Evolutionary conservation across 1,284 basidiomycete genomes (phyloP), one percentile per base, ranked within the genome.

Genomic region (Naganishia sp.): DNA sequence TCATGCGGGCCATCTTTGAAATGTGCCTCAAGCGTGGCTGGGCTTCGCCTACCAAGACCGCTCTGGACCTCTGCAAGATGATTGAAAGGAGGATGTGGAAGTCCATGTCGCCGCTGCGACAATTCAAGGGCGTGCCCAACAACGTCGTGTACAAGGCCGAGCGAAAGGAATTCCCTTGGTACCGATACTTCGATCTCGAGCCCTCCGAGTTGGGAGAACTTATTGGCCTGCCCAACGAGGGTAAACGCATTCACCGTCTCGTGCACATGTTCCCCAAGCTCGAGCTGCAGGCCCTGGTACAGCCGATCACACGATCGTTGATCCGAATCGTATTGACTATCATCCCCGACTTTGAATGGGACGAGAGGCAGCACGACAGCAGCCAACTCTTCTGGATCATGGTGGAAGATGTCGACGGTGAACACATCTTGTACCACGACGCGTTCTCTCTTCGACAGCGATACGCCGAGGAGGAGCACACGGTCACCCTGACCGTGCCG

Each of bases 11-110:
- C 16, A 90, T 99, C 77, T 99, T 96, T 72, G 95, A 99, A 81
- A 99, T 99, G 64, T 99, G 95, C 77, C 82, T 98, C 69, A 97
- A 96, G 82, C 88, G 94, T 66, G 95, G 95, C n/a, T 99, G 95
- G 92, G 94, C 96, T 0, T 84, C 91, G 6, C 91, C 95, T 0
- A 92, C 94, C 0, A 89, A 92, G 70, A 88, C 91, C 31, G 92
- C 92, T 6, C 84, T 99, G 46, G 90, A 95, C 71, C 82, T 99
- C 68, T 99, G 95, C 83, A 98, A 99, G 83, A 98, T 98, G 94
- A 91, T 90, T 5, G 93, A 94, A 76, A 86, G 89, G 72, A 81
- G 89, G 68, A 93, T 94, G 92, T 99, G 96, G 95, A 88, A 88
- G 54, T 93, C 93, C 0, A 99, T 99, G 94, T 94, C 94, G 0